These are phyloP conservation scores for Calonectria hongkongensis DNA, from an alignment of 2,329 filamentous ascomycete genomes.

Conservation along the genomic window DNA sequence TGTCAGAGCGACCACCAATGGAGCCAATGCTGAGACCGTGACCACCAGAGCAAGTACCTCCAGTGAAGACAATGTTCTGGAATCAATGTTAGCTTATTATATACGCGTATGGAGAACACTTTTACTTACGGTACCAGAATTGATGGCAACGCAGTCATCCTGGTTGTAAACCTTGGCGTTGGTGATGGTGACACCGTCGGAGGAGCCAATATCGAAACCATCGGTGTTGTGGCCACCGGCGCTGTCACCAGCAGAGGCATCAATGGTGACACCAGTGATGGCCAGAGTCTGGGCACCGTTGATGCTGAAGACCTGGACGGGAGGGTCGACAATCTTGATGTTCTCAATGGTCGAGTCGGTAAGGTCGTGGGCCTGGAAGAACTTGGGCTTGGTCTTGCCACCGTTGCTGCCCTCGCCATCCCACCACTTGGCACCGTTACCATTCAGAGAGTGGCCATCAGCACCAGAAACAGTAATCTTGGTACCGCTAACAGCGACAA, in stretches of 20 bases:
- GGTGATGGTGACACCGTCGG: constrained; percentile 34
- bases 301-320: constrained; percentile 38
- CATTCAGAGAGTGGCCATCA: constrained; percentile 29
- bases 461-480: constrained; percentile 31
- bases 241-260: constrained; percentile 29
- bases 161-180: constrained; percentile 35
- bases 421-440: constrained; percentile 35
- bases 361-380: constrained; percentile 38
- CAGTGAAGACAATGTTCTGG: constrained; percentile 38
- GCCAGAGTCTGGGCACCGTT: constrained; percentile 33
- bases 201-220: constrained; percentile 38
- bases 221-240: constrained; percentile 38
- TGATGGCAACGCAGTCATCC: constrained; percentile 38
- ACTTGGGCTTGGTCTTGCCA: constrained; percentile 41
- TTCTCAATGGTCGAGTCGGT: constrained; percentile 36
- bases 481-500: constrained; percentile 37
- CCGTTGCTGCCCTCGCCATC: constrained; percentile 40
- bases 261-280: constrained; percentile 34
- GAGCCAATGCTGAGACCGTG: constrained; percentile 38
- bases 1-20: constrained; percentile 38
- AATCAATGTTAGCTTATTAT: not conserved
- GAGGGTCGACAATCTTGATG: constrained; percentile 34
- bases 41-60: constrained; percentile 35
- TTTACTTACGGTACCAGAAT: constrained; percentile 35
- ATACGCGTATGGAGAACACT: not conserved